These are phyloP conservation scores for Clavispora phyllophila DNA, from an alignment of 805 yeast genomes.

Conservation along the genomic window DNA sequence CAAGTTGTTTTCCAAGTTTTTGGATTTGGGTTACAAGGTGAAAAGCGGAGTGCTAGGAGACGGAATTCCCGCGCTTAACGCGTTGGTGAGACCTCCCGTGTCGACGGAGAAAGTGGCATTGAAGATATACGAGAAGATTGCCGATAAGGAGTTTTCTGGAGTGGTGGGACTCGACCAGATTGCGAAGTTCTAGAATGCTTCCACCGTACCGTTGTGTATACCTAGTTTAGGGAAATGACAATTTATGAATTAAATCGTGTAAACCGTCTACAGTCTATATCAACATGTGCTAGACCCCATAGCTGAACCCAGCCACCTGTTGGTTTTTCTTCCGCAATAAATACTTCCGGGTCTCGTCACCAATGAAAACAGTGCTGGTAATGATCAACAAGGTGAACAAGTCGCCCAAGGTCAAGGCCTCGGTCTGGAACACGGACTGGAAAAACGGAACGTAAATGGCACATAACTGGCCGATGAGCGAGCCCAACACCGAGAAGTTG, in stretches of 20 bases:
- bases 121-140: conserved; percentile 50
- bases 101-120: conserved; percentile 67
- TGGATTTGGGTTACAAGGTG: conserved; percentile 40
- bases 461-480: conserved; percentile 83
- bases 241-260: background rate
- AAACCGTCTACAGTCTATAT: background rate
- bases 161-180: conserved; percentile 52
- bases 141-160: conserved; percentile 48
- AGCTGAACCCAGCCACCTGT: conserved; percentile 10
- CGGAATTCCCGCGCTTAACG: conserved; percentile 21
- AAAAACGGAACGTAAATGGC: conserved; percentile 92
- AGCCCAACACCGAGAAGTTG: conserved; percentile 85
- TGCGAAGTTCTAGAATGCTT: background rate
- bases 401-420: conserved; percentile 72
- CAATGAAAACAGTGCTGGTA: conserved; percentile 78
- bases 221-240: background rate
- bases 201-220: too few relatives aligned
- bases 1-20: conserved; percentile 34
- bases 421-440: conserved; percentile 92
- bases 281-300: conserved; percentile 7
- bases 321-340: conserved; percentile 20
- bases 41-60: conserved; percentile 40
- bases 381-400: conserved; percentile 54
- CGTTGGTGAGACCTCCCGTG: conserved; percentile 54
- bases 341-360: conserved; percentile 76